phyloP scores from a whole-genome alignment of 148 eudicot genomes.

The Persicaria tinctoria region DNA sequence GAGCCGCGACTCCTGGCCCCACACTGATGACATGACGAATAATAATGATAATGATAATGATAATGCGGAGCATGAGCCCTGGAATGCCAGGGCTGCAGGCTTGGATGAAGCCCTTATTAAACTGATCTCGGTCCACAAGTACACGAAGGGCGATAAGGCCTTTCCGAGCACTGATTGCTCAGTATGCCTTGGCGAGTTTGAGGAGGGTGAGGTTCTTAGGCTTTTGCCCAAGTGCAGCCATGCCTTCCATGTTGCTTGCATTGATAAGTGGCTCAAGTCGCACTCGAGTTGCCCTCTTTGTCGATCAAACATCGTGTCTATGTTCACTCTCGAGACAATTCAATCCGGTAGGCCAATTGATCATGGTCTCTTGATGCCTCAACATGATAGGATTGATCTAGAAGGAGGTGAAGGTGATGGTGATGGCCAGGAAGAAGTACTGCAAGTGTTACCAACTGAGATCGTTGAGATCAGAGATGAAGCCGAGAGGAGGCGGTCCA shows the following conservation, averaged over 20 bases:
- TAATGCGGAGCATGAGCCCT: slow-evolving; percentile 37
- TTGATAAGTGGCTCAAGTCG: slow-evolving; percentile 79
- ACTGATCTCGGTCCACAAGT: slow-evolving; percentile 45
- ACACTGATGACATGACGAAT: slow-evolving; percentile 23
- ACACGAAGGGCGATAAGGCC: slow-evolving; percentile 43
- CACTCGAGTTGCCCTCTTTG: slow-evolving; percentile 85
- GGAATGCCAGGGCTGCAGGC: slow-evolving; percentile 46
- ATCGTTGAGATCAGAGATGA: slow-evolving; percentile 17
- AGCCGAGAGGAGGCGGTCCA: slow-evolving; percentile 14
- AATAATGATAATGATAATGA: slow-evolving; percentile 21
- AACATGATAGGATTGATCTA: not conserved
- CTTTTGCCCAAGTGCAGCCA: slow-evolving; percentile 81
- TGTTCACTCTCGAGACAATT: slow-evolving; percentile 2
- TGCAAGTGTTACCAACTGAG: slow-evolving; percentile 6
- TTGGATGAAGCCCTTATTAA: slow-evolving; percentile 62
- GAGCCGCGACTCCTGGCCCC: slow-evolving; percentile 18
- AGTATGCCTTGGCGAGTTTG: slow-evolving; percentile 67
- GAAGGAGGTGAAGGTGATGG: not conserved
- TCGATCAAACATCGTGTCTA: slow-evolving; percentile 44
- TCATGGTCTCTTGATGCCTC: not conserved
- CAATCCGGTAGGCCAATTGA: not conserved
- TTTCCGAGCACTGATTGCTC: slow-evolving; percentile 46
- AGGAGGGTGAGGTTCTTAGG: slow-evolving; percentile 50
- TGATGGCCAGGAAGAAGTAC: not conserved
- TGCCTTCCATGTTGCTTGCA: slow-evolving; percentile 73